Base-by-base conservation (phyloP, 192 early-diverging fungal species). In the Dimargaris cristalligena region DNA sequence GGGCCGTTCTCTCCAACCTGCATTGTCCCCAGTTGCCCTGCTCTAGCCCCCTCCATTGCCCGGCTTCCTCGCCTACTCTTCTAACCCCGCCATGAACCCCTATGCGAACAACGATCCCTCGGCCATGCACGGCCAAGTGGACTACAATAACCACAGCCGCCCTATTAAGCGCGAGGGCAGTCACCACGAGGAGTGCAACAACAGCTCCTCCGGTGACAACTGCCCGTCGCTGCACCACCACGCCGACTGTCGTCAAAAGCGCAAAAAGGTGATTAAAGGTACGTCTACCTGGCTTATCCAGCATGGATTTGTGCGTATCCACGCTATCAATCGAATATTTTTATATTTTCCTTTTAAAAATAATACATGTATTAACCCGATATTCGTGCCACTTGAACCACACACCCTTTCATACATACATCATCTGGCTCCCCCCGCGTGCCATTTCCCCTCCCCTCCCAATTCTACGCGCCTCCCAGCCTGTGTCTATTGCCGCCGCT, bases 401-500 rank as follows among this genome's bases (percentile, higher is more conserved):
- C 20, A 20, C 44, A 44, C 44, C 44, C 11, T 11, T 44, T 20
- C 44, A 44, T 44, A 44, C 44, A 14, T 11, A 20, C 44, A 20
- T 44, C 20, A 44, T 20, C 44, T 20, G 11, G 44, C 44, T 44
- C 13, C 20, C 20, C 20, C 20, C 20, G 11, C 44, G 11, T 11
- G 44, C 11, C 44, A 44, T 14, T 44, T 44, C 20, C 20, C 44
- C 44, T 11, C 44, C 20, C 13, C 13, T 14, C 44, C 44, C 20
- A 20, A 44, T 44, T 14, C 11, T 44, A 44, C 20, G 20, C 11
- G 20, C 48, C 4, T 50, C 4, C 48, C 75, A 84, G 93, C 93
- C 18, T 97, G 94, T 64, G 86, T 94, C 23, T 94, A 90, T 65
- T 97, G 94, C 74, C 77, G 91, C 67, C 74, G 92, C 66, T 88